Evolutionary conservation across 805 yeast species (phyloP).

Genomic region (Candida berthetii): DNA sequence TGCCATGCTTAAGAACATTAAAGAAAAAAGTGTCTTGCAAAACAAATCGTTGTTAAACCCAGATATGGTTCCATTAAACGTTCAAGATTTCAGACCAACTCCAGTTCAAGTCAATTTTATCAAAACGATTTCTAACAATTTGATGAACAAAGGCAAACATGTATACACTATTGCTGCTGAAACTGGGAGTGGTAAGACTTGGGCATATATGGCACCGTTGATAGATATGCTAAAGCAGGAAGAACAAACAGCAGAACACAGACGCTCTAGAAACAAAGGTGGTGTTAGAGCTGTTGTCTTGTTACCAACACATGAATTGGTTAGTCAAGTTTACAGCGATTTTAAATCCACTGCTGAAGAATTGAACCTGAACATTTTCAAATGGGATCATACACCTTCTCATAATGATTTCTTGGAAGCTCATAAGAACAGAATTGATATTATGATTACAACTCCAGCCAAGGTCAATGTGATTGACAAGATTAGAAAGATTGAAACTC

Average conservation of each 20-base stretch:
- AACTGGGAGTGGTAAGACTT: constrained; percentile 95
- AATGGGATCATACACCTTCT: constrained; percentile 59
- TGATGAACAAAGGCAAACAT: constrained; percentile 37
- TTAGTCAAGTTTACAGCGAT: constrained; percentile 62
- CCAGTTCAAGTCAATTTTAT: constrained; percentile 81
- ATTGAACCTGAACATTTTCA: constrained; percentile 39
- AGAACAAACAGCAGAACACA: constrained; percentile 30
- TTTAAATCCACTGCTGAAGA: constrained; percentile 24
- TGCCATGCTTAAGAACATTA: constrained; percentile 50
- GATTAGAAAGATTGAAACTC: constrained; percentile 26
- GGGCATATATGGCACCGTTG: constrained; percentile 82
- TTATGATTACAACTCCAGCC: constrained; percentile 82
- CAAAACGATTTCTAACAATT: constrained; percentile 22
- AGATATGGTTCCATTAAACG: constrained; percentile 4
- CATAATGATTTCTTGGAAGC: constrained; percentile 45
- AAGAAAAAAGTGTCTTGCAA: constrained; percentile 32
- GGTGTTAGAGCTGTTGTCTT: constrained; percentile 67
- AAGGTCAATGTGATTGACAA: constrained; percentile 41
- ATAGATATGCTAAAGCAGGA: constrained; percentile 61
- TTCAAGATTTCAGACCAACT: constrained; percentile 42
- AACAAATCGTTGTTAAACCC: not conserved
- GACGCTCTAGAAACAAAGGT: constrained; percentile 25
- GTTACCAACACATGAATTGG: constrained; percentile 86
- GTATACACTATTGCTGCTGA: constrained; percentile 87
- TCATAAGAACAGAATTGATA: constrained; percentile 55